Evolutionary conservation across 495 filamentous ascomycete genomes (phyloP), one percentile per base, ranked within the genome.

Genomic region (Aspergillus bridgeri): DNA sequence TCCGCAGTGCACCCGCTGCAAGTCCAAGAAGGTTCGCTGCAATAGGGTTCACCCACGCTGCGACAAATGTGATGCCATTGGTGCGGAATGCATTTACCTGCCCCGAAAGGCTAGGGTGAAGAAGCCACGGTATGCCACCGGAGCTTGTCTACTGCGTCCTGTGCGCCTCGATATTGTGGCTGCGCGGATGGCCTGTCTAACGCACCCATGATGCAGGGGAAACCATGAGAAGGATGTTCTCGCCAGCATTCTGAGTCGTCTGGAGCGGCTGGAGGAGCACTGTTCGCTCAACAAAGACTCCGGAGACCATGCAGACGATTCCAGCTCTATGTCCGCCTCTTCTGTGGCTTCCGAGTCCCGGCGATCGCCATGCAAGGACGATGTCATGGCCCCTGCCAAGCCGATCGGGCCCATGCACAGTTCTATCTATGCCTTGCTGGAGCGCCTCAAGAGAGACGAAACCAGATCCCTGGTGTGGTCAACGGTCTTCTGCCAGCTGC

Each of bases 21-120:
- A 65, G 27, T 56, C 62, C 25, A 65, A 60, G 47, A 65, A 65
- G 59, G 62, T 65, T 56, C 61, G 60, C 25, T 66, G 64, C 53
- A 61, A 66, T 43, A 49, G 61, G 48, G 56, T 49, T 27, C 29
- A 56, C 20, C 64, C 64, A 2, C 48, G 53, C 48, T 66, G 64
- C 47, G 58, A 66, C 50, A 66, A 61, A 56, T 66, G 64, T 47
- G 33, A 57, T 51, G 48, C 60, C 7, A 43, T 43, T 9, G 58
- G 54, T 9, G 61, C 46, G 4, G 42, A 63, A 19, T 66, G 64
- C 25, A 19, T 25, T 9, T 66, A 63, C 23, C 19, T 59, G 15
- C 51, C 61, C 18, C 58, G 64, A 23, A 66, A 66, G 22, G 23
- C 56, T 19, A 53, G 63, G 24, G 27, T 51, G 11, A 57, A 57